Evolutionary conservation across 2,329 filamentous ascomycete species (phyloP).

Genomic region (Keithomyces neogunnii): DNA sequence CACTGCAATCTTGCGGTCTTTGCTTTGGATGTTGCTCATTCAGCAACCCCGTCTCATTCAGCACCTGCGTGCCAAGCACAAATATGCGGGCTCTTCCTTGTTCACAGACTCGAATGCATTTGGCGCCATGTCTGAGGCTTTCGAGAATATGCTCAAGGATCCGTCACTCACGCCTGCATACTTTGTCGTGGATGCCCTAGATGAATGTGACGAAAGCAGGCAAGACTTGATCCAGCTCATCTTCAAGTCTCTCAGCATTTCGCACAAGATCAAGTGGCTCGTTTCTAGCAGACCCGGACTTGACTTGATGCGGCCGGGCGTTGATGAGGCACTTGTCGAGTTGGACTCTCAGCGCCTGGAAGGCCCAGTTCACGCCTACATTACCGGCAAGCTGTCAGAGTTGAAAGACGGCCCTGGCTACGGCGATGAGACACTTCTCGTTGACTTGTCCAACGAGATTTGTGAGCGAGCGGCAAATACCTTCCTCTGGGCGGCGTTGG

Average conservation of each 20-base stretch:
- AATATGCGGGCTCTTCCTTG: conserved; percentile 18
- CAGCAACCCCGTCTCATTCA: conserved; percentile 20
- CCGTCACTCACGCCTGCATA: conserved; percentile 20
- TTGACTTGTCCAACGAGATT: conserved; percentile 6
- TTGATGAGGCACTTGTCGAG: conserved; percentile 27
- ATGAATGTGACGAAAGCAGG: conserved; percentile 31
- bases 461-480: conserved; percentile 11
- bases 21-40: conserved; percentile 28
- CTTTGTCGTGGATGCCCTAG: conserved; percentile 38
- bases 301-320: conserved; percentile 18
- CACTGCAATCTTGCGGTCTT: conserved; percentile 27
- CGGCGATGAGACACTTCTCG: conserved; percentile 2
- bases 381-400: conserved; percentile 23
- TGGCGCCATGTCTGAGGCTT: conserved; percentile 22
- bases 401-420: conserved; percentile 1
- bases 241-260: conserved; percentile 14
- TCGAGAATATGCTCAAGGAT: conserved; percentile 32
- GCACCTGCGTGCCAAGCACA: conserved; percentile 27
- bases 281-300: conserved; percentile 28
- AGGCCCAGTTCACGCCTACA: conserved; percentile 27
- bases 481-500: conserved; percentile 12
- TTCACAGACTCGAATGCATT: conserved; percentile 33
- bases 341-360: conserved; percentile 27
- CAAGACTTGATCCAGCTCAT: conserved; percentile 29
- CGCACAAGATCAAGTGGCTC: conserved; percentile 28